phyloP scores from a whole-genome alignment of 495 filamentous ascomycete genomes.

The Daldinia bambusicola region DNA sequence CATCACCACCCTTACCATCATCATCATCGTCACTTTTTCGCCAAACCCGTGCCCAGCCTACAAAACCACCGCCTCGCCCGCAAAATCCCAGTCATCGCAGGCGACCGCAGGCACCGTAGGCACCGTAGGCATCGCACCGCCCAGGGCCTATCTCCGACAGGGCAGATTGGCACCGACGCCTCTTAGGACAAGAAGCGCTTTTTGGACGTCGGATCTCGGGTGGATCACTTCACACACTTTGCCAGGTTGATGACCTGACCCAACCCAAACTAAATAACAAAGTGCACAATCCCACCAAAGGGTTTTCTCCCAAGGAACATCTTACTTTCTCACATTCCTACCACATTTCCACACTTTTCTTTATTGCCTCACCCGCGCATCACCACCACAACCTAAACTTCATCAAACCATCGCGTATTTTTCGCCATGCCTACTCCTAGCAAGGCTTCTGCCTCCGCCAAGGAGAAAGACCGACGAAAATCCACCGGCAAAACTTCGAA shows the following conservation, averaged over 20 bases:
- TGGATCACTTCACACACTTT: slow-evolving; percentile 46
- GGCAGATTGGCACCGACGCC: slow-evolving; percentile 22
- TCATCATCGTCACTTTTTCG: slow-evolving; percentile 23
- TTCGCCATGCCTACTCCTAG: slow-evolving; percentile 52
- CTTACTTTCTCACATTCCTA: slow-evolving; percentile 23
- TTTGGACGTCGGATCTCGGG: slow-evolving; percentile 28
- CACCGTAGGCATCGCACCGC: slow-evolving; percentile 10
- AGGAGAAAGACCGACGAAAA: slow-evolving; percentile 64
- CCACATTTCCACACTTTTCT: slow-evolving; percentile 28
- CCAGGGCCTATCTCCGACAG: slow-evolving; percentile 9
- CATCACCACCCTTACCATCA: slow-evolving; percentile 43
- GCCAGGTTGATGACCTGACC: slow-evolving; percentile 44
- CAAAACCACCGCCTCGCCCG: slow-evolving; percentile 1
- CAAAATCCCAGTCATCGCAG: background rate
- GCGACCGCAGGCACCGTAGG: too few relatives aligned
- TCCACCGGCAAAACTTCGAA: slow-evolving; percentile 45
- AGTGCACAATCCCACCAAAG: slow-evolving; percentile 41
- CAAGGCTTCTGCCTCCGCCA: slow-evolving; percentile 54
- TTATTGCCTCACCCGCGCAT: slow-evolving; percentile 21
- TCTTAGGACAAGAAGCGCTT: slow-evolving; percentile 31
- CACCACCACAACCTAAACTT: slow-evolving; percentile 18
- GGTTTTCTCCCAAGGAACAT: slow-evolving; percentile 25
- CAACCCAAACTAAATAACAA: slow-evolving; percentile 41
- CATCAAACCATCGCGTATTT: slow-evolving; percentile 29
- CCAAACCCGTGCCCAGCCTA: slow-evolving; percentile 6